Evolutionary conservation across 2,329 filamentous ascomycete genomes (phyloP).

Genomic region (Colletotrichum lini): DNA sequence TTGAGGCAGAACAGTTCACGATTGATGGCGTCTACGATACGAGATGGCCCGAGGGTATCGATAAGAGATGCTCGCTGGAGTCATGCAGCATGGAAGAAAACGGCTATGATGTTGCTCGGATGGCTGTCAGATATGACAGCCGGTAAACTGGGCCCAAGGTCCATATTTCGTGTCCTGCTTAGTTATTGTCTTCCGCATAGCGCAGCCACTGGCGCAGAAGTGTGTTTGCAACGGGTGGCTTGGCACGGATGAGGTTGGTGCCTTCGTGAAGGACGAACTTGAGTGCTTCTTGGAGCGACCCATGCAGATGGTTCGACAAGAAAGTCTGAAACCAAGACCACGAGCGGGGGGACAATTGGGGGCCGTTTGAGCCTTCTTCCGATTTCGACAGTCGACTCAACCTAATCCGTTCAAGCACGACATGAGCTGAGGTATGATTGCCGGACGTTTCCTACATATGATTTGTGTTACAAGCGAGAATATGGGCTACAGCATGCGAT

Average conservation of each 20-base stretch:
- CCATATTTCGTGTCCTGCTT: not conserved
- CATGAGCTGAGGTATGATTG: not conserved
- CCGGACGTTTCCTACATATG: too few relatives aligned
- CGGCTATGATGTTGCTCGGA: not conserved
- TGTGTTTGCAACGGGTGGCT: conserved; percentile 6
- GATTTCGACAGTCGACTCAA: not conserved
- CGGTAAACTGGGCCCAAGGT: not conserved
- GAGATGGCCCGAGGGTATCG: conserved; percentile 12
- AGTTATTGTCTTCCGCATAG: not conserved
- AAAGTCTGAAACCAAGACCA: conserved; percentile 22
- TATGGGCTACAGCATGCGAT: not conserved
- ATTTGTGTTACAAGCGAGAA: not conserved
- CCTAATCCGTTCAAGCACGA: not conserved
- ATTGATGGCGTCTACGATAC: conserved; percentile 10
- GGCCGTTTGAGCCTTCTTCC: conserved; percentile 7
- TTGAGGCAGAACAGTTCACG: conserved; percentile 9
- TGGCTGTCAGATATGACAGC: conserved; percentile 1
- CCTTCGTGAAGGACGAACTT: conserved; percentile 6
- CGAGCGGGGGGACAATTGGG: not conserved
- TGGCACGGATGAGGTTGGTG: not conserved
- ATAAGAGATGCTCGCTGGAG: not conserved
- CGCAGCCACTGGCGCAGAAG: conserved; percentile 1
- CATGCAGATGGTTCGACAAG: conserved; percentile 28
- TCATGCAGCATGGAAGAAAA: not conserved
- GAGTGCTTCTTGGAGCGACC: conserved; percentile 14